Conservation (phyloP, 331 rosid species). For the Telfairia occidentalis region DNA sequence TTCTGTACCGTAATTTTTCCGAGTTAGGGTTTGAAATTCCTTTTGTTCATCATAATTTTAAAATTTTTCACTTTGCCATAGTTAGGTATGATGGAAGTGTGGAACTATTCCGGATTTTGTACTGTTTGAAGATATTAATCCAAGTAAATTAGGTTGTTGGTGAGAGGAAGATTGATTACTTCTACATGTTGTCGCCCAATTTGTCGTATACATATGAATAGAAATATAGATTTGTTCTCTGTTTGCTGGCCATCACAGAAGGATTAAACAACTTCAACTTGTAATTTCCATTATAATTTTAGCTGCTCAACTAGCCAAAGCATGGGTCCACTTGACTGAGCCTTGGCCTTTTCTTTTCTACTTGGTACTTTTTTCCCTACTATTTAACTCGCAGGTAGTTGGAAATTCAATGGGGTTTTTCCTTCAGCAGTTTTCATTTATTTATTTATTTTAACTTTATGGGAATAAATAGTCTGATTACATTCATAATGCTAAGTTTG, state of each 20-base stretch:
- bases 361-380: not conserved
- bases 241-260: not conserved
- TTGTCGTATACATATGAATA: not conserved
- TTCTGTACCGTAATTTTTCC: not conserved
- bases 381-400: not conserved
- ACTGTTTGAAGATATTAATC: not conserved
- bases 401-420: not conserved
- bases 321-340: not conserved
- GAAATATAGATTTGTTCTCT: not conserved
- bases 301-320: not conserved
- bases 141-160: not conserved
- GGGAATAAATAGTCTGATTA: not conserved
- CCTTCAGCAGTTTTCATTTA: not conserved
- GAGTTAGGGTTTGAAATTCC: not conserved
- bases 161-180: not conserved
- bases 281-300: not conserved
- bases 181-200: not conserved
- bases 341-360: not conserved
- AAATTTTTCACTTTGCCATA: not conserved
- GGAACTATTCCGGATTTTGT: not conserved
- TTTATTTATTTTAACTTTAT: not conserved
- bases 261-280: not conserved
- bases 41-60: not conserved
- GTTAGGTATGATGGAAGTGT: not conserved
- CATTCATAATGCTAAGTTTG: not conserved